These are phyloP conservation scores for Corylus avellana DNA, from an alignment of 306 rosid genomes.

Conservation along the genomic window DNA sequence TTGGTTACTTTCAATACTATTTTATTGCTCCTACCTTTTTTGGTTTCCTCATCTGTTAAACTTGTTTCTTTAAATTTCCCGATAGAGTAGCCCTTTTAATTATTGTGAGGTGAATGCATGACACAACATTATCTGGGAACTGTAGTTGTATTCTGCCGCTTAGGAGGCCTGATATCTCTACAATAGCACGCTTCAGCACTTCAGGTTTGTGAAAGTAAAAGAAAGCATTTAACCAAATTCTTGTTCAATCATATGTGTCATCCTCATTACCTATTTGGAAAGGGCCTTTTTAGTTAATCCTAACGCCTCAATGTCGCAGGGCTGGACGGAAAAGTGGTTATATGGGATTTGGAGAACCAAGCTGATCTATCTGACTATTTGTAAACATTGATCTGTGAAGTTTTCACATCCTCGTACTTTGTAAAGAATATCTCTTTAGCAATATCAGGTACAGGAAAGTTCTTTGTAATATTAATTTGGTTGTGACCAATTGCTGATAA, in stretches of 20 bases:
- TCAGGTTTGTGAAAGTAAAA: conserved; percentile 65
- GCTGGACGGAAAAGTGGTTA: conserved; percentile 79
- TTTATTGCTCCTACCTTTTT: conserved; percentile 11
- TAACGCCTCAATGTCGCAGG: conserved; percentile 46
- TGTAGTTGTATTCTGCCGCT: conserved; percentile 78
- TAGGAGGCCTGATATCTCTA: conserved; percentile 44
- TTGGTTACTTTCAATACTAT: conserved; percentile 10
- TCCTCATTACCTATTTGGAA: conserved; percentile 2
- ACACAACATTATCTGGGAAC: conserved; percentile 22
- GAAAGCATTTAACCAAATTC: neutral
- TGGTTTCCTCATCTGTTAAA: conserved; percentile 6
- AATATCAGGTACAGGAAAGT: conserved; percentile 17
- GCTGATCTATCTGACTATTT: conserved; percentile 58
- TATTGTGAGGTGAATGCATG: conserved; percentile 13
- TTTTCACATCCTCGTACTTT: neutral
- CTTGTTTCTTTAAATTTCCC: conserved; percentile 15
- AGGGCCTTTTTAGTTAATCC: conserved; percentile 10
- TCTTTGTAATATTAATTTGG: conserved; percentile 24
- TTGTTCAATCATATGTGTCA: neutral
- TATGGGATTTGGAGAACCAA: conserved; percentile 90
- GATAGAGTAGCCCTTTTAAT: conserved; percentile 8
- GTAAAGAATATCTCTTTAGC: neutral
- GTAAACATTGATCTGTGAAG: conserved; percentile 25
- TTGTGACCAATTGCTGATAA: conserved; percentile 23
- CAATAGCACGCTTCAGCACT: conserved; percentile 78